Evolutionary conservation across 352 stramenopile genomes (phyloP).

Genomic region (Phytophthora palmivora): DNA sequence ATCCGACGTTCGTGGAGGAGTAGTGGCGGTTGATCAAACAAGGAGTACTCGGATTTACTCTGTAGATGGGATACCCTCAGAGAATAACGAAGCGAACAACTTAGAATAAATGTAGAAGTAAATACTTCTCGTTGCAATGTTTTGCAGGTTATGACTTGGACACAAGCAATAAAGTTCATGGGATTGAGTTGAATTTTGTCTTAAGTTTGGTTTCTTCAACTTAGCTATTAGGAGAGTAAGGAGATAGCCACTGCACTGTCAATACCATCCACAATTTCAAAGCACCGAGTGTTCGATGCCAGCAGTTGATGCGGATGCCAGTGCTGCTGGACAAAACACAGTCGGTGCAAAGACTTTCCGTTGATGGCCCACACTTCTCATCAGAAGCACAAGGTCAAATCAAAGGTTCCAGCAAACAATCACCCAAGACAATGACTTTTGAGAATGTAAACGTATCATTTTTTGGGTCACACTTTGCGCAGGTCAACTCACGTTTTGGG

Average conservation of each 20-base stretch:
- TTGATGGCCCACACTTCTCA: constrained; percentile 15
- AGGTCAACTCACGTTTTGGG: no score
- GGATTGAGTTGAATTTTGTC: no score
- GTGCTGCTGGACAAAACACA: not conserved
- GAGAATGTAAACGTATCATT: no score
- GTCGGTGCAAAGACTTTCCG: constrained; percentile 8
- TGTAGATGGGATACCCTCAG: not conserved
- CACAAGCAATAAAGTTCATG: no score
- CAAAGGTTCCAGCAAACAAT: not conserved
- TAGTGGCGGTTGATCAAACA: constrained; percentile 5
- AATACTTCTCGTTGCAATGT: no score
- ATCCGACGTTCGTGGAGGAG: constrained; percentile 15
- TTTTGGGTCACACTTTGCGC: no score
- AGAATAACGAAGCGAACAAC: not conserved
- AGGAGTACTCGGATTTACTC: constrained; percentile 3
- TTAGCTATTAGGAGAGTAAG: no score
- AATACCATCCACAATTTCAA: not conserved
- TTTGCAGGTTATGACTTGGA: no score
- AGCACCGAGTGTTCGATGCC: constrained; percentile 3
- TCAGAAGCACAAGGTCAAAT: not conserved
- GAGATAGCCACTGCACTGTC: no score
- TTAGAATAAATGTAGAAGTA: no score
- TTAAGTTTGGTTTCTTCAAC: no score
- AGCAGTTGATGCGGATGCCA: not conserved
- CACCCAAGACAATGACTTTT: constrained; percentile 27